A percentile compares a stretch with the other conserved stretches of the same genome.
Conservation (phyloP, 1,284 basidiomycete genomes). For the Apiotrichum sp. region DNA sequence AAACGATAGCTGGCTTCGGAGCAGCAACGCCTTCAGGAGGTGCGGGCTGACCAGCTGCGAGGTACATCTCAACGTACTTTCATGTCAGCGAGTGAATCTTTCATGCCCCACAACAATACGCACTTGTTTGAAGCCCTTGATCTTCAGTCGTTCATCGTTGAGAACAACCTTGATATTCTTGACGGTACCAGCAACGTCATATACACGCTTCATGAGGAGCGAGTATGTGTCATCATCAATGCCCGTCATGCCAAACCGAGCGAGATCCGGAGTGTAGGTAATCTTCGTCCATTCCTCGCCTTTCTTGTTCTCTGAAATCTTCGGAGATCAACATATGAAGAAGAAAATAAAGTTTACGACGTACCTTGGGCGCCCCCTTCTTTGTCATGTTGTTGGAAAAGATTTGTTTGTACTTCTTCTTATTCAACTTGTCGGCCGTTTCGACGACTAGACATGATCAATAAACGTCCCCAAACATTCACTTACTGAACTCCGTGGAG, state of each 20-base stretch:
- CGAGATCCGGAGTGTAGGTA: slow-evolving; percentile 88
- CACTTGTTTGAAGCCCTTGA: slow-evolving; percentile 88
- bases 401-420: slow-evolving; percentile 91
- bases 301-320: slow-evolving; percentile 80
- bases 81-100: neutral
- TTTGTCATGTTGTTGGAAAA: slow-evolving; percentile 92
- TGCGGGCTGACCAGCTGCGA: slow-evolving; percentile 60
- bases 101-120: slow-evolving; percentile 5
- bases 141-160: slow-evolving; percentile 85
- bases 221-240: slow-evolving; percentile 91
- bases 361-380: slow-evolving; percentile 69
- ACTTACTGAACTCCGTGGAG: slow-evolving; percentile 77
- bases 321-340: neutral
- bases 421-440: slow-evolving; percentile 81
- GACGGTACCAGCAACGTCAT: slow-evolving; percentile 93
- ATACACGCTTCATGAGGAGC: slow-evolving; percentile 89
- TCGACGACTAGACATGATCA: slow-evolving; percentile 58
- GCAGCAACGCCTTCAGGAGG: slow-evolving; percentile 66
- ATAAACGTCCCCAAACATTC: neutral
- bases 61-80: slow-evolving; percentile 87
- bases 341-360: neutral
- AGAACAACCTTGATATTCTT: slow-evolving; percentile 90
- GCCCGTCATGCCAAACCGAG: slow-evolving; percentile 82
- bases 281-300: slow-evolving; percentile 91
- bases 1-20: slow-evolving; percentile 70